phyloP scores from a whole-genome alignment of 2,329 filamentous ascomycete genomes.

The Diaporthe destruens region DNA sequence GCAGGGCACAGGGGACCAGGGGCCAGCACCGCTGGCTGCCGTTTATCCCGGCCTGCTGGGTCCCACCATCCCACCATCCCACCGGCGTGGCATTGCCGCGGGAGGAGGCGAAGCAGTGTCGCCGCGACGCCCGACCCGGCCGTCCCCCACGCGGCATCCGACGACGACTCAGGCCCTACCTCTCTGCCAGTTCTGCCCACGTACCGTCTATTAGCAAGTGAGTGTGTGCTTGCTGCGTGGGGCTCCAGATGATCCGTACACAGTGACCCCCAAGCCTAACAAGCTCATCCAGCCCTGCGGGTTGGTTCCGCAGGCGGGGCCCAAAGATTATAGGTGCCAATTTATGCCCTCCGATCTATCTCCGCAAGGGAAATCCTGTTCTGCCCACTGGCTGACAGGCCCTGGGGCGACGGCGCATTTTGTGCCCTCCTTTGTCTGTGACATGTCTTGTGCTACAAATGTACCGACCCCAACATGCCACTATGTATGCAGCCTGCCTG shows the following conservation, averaged over 20 bases:
- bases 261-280: not conserved
- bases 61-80: conserved; percentile 11
- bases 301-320: not conserved
- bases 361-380: no score
- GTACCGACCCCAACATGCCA: not conserved
- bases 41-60: conserved; percentile 5
- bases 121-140: conserved; percentile 16
- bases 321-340: not conserved
- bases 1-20: no score
- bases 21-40: not conserved
- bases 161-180: not conserved
- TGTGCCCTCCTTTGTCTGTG: not conserved
- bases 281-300: conserved; percentile 3
- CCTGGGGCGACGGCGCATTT: not conserved
- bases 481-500: not conserved
- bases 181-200: no score
- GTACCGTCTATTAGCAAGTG: no score
- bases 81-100: conserved; percentile 28
- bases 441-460: conserved; percentile 21
- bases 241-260: not conserved
- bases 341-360: not conserved
- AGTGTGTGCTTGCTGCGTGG: not conserved
- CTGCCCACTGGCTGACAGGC: not conserved
- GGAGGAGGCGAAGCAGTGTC: conserved; percentile 15
- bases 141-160: conserved; percentile 20